These are phyloP conservation scores for Lipomyces kockii DNA, from an alignment of 805 yeast genomes.

Conservation along the genomic window DNA sequence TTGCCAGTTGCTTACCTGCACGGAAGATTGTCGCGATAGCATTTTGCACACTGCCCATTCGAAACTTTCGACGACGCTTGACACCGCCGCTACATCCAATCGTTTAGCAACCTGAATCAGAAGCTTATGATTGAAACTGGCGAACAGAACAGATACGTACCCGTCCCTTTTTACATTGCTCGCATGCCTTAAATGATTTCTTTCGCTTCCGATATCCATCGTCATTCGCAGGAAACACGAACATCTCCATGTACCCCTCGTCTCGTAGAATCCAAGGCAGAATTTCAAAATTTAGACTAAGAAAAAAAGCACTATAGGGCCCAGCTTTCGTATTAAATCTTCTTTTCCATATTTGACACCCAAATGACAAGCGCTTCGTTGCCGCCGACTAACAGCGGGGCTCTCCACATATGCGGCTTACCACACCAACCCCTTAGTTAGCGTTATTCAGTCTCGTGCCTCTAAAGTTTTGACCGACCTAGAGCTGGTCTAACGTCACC, in stretches of 20 bases:
- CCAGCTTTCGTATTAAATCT: background rate
- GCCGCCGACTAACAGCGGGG: too few species aligned
- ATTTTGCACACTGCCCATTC: constrained; percentile 26
- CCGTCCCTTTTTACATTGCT: constrained; percentile 31
- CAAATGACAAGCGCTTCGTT: background rate
- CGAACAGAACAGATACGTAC: constrained; percentile 11
- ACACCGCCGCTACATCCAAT: constrained; percentile 26
- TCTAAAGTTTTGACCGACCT: background rate
- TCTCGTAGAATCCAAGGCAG: background rate
- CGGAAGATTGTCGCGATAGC: constrained; percentile 21
- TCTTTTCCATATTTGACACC: background rate
- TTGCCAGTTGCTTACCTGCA: constrained; percentile 22
- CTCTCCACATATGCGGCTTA: background rate
- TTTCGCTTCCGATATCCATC: constrained; percentile 33
- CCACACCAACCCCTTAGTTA: background rate
- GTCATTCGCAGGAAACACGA: constrained; percentile 35
- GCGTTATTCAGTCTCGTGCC: background rate
- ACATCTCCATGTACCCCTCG: constrained; percentile 17
- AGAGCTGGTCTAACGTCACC: background rate
- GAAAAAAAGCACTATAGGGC: background rate
- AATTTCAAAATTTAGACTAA: background rate
- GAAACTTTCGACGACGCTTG: constrained; percentile 17
- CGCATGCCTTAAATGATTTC: constrained; percentile 34
- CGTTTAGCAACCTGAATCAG: background rate
- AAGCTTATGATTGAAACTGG: background rate